A percentile compares a stretch with the other conserved stretches of the same genome.
phyloP scores from a whole-genome alignment of 179 eudicot genomes.

The Kewa caespitosa region DNA sequence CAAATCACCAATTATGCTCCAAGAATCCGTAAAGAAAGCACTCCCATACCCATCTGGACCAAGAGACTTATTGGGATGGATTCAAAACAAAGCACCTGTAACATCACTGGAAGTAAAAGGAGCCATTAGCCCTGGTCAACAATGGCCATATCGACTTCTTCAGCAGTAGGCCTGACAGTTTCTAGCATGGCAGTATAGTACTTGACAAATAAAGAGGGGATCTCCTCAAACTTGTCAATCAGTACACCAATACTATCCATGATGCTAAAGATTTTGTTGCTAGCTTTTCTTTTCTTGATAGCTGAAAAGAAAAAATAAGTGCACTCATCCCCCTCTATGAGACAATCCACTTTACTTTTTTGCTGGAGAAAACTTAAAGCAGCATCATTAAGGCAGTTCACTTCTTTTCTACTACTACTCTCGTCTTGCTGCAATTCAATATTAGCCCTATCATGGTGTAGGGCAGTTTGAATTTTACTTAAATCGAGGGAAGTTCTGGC shows the following conservation, averaged over 20 bases:
- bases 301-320: not conserved
- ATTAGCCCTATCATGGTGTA: too few species aligned
- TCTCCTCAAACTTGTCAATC: not conserved
- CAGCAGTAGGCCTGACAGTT: too few species aligned
- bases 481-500: not conserved
- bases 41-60: not conserved
- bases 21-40: not conserved
- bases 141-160: not conserved
- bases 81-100: not conserved
- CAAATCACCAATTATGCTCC: not conserved
- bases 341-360: not conserved
- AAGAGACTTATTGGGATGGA: not conserved
- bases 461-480: too few species aligned
- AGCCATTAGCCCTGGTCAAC: not conserved
- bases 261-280: not conserved
- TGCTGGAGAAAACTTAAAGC: not conserved
- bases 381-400: not conserved
- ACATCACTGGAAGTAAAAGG: not conserved
- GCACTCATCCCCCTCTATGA: not conserved
- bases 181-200: not conserved
- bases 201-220: not conserved
- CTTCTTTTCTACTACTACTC: not conserved
- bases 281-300: not conserved
- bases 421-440: not conserved
- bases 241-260: not conserved